These are phyloP conservation scores for Antrodiella citrinella DNA, from an alignment of 768 basidiomycete species.

Conservation along the genomic window DNA sequence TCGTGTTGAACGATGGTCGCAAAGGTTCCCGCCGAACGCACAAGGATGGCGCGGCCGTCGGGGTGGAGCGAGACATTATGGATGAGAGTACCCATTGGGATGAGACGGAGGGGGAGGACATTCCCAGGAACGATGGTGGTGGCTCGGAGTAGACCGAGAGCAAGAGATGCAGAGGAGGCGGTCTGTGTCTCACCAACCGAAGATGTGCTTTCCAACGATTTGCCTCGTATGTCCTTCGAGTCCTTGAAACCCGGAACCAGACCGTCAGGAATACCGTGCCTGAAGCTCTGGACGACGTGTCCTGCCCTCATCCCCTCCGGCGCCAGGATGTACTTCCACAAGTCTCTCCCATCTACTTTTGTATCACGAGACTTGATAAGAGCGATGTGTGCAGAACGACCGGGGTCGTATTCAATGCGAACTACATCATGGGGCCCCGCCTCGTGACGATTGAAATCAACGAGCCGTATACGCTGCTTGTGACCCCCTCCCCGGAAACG, in stretches of 20 bases:
- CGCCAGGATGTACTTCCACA: constrained; percentile 90
- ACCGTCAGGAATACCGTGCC: constrained; percentile 71
- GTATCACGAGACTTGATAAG: constrained; percentile 62
- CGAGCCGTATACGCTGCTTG: constrained; percentile 69
- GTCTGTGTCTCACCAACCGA: constrained; percentile 17
- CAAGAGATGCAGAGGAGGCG: constrained; percentile 52
- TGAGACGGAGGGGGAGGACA: constrained; percentile 83
- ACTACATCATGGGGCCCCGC: constrained; percentile 83
- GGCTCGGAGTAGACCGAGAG: constrained; percentile 77
- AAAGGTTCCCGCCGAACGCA: constrained; percentile 83
- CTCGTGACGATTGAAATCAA: constrained; percentile 81
- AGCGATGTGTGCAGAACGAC: constrained; percentile 90
- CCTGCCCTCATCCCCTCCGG: constrained; percentile 86
- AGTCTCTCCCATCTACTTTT: constrained; percentile 40
- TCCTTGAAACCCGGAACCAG: constrained; percentile 44
- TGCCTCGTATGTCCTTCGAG: constrained; percentile 18
- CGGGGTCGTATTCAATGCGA: constrained; percentile 95
- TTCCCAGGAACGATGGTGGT: constrained; percentile 86
- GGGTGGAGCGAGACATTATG: constrained; percentile 79
- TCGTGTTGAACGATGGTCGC: constrained; percentile 78
- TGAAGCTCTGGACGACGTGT: constrained; percentile 79
- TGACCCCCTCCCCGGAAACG: constrained; percentile 91
- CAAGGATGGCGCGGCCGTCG: constrained; percentile 69
- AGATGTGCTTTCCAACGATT: constrained; percentile 15
- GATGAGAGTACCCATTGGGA: constrained; percentile 87